Conservation (phyloP, 208 protist genomes). For the Leishmania guyanensis region DNA sequence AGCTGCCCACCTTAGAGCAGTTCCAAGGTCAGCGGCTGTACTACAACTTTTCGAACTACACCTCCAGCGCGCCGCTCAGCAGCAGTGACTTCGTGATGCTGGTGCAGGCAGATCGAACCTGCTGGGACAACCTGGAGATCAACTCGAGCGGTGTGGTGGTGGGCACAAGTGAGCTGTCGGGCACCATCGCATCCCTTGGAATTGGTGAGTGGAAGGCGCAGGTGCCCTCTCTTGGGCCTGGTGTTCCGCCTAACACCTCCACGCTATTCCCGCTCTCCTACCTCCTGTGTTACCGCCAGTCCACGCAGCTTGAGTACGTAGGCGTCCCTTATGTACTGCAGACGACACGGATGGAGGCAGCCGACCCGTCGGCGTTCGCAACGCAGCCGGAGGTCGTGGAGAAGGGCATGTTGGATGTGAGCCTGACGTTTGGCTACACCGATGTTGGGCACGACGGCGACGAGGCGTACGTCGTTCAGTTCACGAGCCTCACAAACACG, state of each 20-base stretch:
- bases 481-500: conserved; percentile 57
- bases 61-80: conserved; percentile 22
- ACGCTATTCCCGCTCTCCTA: conserved; percentile 71
- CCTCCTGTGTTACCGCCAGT: conserved; percentile 80
- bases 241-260: conserved; percentile 29
- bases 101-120: conserved; percentile 51
- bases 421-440: conserved; percentile 57
- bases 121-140: conserved; percentile 70
- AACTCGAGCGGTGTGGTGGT: conserved; percentile 40
- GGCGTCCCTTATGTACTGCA: conserved; percentile 44
- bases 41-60: conserved; percentile 59
- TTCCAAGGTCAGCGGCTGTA: conserved; percentile 83
- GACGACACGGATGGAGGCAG: conserved; percentile 28
- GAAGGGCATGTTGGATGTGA: conserved; percentile 57
- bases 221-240: conserved; percentile 84
- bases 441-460: conserved; percentile 43
- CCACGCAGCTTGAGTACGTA: conserved; percentile 76
- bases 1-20: conserved; percentile 39
- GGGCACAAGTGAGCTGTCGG: conserved; percentile 26
- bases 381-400: conserved; percentile 53
- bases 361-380: conserved; percentile 58
- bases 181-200: conserved; percentile 7
- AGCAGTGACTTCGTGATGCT: conserved; percentile 70
- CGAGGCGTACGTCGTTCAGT: conserved; percentile 76
- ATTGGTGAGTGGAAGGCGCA: conserved; percentile 56